Base-by-base conservation (phyloP, 2,329 filamentous ascomycete species). In the Trichoderma polysporum region DNA sequence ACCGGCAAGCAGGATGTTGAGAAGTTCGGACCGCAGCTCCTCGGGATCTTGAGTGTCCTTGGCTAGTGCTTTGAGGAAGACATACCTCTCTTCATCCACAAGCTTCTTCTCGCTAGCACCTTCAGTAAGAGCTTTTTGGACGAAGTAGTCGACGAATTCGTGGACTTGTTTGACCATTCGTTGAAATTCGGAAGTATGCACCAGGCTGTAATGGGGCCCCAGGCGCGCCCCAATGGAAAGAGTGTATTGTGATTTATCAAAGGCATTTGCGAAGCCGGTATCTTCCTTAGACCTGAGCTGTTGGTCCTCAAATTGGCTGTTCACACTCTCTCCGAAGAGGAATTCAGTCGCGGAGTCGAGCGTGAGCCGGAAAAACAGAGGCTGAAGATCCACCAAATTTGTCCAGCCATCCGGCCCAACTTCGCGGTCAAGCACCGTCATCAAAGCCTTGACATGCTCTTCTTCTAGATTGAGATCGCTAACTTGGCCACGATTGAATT, bases 61-160 rank as follows among this genome's bases (percentile, higher is more conserved):
- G 2, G 73, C 73, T 19, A 78, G 70, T 29, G 74, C 76, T 39
- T 74, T 68, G 7, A 77, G 71, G 65, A 78, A 78, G 50, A 78
- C 69, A 39, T 79, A 79, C 41, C 72, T 71, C 27, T 68, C 50
- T 9, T 62, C 62, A 12, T 67, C 47, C 13, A 31, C 9, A 9
- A 33, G n/a, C 5, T 63, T 35, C 52, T 66, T 66, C 35, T 47
- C 53, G 69, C 27, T 72, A 57, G 10, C 61, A 68, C 25, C 70
- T 73, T 49, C 66, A 78, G 45, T 80, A 76, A 66, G 90, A 78
- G 10, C 87, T 82, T 62, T 81, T 59, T 87, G 84, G 69, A 92
- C 90, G 74, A 86, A 91, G n/a, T 83, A 84, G 70, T 87, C 83
- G n/a, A 91, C 84, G 73, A 92, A 93, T 9, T 83, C 76, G 73